These are phyloP conservation scores for Yarrowia deformans DNA, from an alignment of 805 yeast genomes.

Conservation along the genomic window DNA sequence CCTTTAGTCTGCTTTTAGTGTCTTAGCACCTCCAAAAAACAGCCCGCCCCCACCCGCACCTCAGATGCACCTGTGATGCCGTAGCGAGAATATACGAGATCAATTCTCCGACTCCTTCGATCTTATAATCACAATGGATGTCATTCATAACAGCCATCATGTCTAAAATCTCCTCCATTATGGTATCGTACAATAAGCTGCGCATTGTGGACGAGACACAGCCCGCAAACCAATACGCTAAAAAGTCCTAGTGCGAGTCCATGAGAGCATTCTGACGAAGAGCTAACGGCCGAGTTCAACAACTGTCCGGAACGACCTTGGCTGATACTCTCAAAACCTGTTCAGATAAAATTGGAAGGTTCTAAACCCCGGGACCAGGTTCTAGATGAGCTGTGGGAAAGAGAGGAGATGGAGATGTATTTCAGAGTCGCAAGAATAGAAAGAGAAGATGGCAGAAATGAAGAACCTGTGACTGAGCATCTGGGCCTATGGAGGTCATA, in stretches of 20 bases:
- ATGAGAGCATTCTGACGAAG: background rate
- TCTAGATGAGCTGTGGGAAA: too few species aligned
- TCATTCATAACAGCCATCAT: background rate
- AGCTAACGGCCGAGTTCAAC: background rate
- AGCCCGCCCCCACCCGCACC: slow-evolving; percentile 14
- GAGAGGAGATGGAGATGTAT: too few species aligned
- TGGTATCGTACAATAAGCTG: too few species aligned
- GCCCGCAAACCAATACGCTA: background rate
- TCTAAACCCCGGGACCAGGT: background rate
- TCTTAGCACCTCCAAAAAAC: background rate
- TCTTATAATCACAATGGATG: too few species aligned
- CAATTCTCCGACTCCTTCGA: too few species aligned
- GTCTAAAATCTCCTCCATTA: background rate
- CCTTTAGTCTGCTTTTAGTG: slow-evolving; percentile 9
- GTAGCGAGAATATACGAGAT: background rate
- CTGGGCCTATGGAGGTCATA: too few species aligned
- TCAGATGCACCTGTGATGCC: slow-evolving; percentile 2
- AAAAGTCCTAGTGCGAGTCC: background rate
- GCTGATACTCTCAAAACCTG: too few species aligned
- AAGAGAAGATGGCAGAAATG: too few species aligned
- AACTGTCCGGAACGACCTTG: background rate
- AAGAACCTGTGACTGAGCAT: too few species aligned
- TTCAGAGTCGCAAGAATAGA: too few species aligned
- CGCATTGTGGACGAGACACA: background rate
- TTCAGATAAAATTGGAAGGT: background rate